These are phyloP conservation scores for Coemansia sp. DNA, from an alignment of 192 early-diverging fungal genomes.

Conservation along the genomic window DNA sequence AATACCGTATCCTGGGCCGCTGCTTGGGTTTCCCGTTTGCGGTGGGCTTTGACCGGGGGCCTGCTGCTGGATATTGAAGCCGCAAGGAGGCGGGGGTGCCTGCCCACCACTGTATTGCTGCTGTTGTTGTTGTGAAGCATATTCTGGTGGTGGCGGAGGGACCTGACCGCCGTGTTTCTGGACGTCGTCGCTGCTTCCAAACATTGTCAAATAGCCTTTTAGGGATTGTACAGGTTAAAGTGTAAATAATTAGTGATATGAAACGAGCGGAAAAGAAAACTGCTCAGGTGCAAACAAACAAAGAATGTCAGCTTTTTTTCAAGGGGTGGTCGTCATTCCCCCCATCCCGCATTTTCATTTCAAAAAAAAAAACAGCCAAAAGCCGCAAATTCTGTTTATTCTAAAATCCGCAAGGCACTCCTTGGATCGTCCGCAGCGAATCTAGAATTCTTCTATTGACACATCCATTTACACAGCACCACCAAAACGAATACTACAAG, in stretches of 20 bases:
- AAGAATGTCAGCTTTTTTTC: too few relatives aligned
- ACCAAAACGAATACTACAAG: background rate
- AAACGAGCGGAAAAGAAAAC: too few relatives aligned
- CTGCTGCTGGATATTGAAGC: slow-evolving; percentile 3
- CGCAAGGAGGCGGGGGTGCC: slow-evolving; percentile 15
- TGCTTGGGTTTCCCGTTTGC: background rate
- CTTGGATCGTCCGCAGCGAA: background rate
- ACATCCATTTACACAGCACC: background rate
- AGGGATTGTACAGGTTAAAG: too few relatives aligned
- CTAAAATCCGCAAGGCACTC: background rate
- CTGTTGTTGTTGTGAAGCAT: background rate
- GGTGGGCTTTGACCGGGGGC: background rate
- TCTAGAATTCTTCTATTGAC: background rate
- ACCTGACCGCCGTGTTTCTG: slow-evolving; percentile 2
- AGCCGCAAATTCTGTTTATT: too few relatives aligned
- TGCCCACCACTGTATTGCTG: slow-evolving; percentile 20
- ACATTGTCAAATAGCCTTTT: slow-evolving; percentile 7
- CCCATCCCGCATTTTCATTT: too few relatives aligned
- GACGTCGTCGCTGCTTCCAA: slow-evolving; percentile 13
- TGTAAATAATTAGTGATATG: too few relatives aligned
- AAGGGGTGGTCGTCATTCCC: too few relatives aligned
- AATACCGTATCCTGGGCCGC: slow-evolving; percentile 5
- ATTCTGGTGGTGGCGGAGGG: background rate
- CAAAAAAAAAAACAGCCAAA: too few relatives aligned
- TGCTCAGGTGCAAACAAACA: too few relatives aligned